Evolutionary conservation across 2,329 filamentous ascomycete genomes (phyloP).

Genomic region (Helotiales sp.): DNA sequence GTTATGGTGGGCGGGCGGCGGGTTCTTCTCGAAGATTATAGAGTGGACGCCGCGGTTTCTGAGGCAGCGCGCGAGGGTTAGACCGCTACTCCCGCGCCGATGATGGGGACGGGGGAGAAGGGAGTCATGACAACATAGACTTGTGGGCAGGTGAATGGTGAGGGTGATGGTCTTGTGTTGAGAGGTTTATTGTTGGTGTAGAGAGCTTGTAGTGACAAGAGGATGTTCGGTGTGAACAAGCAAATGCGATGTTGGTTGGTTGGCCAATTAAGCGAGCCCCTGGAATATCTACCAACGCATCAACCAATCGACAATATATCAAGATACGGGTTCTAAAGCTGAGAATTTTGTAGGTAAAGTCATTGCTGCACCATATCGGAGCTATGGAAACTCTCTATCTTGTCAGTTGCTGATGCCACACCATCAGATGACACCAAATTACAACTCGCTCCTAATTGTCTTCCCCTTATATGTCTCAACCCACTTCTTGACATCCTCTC

Average conservation of each 20-base stretch:
- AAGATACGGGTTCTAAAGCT: neutral
- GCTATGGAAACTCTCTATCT: neutral
- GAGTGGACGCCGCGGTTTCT: slow-evolving; percentile 17
- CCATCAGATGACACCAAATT: slow-evolving; percentile 15
- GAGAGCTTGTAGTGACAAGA: neutral
- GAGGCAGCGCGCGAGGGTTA: slow-evolving; percentile 24
- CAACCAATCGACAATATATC: too few relatives aligned
- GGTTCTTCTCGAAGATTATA: slow-evolving; percentile 24
- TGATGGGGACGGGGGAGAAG: slow-evolving; percentile 20
- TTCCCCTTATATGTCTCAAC: slow-evolving; percentile 60
- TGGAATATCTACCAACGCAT: neutral
- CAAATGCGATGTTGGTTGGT: neutral
- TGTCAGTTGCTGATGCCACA: neutral
- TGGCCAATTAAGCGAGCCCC: neutral
- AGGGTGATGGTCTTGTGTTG: neutral
- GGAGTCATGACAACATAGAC: slow-evolving; percentile 24
- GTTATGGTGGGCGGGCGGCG: slow-evolving; percentile 17
- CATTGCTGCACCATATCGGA: neutral
- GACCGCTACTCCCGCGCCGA: slow-evolving; percentile 25
- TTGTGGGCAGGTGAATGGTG: neutral
- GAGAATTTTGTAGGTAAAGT: neutral
- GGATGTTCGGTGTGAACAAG: too few relatives aligned
- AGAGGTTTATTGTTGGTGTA: neutral
- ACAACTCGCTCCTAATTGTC: slow-evolving; percentile 41
- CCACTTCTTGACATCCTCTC: slow-evolving; percentile 76